Percentiles rank a stretch among this genome's conserved stretches.
phyloP scores from a whole-genome alignment of 768 basidiomycete species.

The Mycena haematopus region DNA sequence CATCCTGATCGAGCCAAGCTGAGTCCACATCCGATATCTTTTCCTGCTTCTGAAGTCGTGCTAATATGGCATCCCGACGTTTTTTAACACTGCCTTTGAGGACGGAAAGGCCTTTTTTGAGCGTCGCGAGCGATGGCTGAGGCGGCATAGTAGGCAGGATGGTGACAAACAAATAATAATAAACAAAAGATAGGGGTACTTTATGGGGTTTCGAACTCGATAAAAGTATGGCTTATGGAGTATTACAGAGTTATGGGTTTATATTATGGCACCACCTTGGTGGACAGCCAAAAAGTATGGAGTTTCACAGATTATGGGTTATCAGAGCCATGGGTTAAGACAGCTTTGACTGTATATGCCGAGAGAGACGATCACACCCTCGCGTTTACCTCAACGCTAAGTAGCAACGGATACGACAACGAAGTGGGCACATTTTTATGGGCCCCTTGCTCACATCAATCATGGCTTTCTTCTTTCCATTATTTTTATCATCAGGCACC shows the following conservation, averaged over 20 bases:
- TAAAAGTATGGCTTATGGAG: slow-evolving; percentile 13
- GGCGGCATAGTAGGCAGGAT: background rate
- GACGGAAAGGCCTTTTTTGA: slow-evolving; percentile 7
- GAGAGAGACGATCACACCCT: too few species aligned
- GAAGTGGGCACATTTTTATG: too few species aligned
- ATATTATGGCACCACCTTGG: slow-evolving; percentile 3
- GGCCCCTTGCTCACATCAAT: too few species aligned
- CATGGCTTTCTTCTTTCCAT: too few species aligned
- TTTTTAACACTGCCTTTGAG: slow-evolving; percentile 15
- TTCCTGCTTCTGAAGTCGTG: slow-evolving; percentile 14
- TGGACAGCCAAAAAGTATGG: slow-evolving; percentile 15
- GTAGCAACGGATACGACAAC: too few species aligned
- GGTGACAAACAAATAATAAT: slow-evolving; percentile 1
- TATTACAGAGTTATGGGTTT: slow-evolving; percentile 13
- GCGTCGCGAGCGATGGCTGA: background rate
- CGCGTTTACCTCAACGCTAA: too few species aligned
- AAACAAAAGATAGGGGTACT: slow-evolving; percentile 4
- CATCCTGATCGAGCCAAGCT: slow-evolving; percentile 34
- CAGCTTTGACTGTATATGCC: slow-evolving; percentile 20
- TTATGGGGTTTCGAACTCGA: slow-evolving; percentile 1
- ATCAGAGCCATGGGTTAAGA: too few species aligned
- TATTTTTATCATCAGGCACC: too few species aligned
- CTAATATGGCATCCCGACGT: slow-evolving; percentile 19
- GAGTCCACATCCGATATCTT: slow-evolving; percentile 29
- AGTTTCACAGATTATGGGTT: slow-evolving; percentile 13